These are phyloP conservation scores for Trametes hirsuta DNA, from an alignment of 1,284 basidiomycete genomes.

Conservation along the genomic window DNA sequence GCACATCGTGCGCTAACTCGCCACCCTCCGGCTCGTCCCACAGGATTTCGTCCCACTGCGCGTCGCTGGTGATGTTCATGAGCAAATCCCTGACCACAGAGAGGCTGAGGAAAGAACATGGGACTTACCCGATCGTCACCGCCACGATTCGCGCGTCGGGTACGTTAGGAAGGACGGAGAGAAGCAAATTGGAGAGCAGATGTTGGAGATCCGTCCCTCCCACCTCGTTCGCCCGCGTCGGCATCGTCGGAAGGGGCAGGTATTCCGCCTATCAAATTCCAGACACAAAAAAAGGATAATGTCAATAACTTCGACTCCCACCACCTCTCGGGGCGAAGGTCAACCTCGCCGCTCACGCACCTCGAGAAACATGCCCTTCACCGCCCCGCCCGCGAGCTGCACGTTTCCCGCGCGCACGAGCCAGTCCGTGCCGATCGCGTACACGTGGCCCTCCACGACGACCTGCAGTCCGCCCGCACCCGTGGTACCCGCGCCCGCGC, in stretches of 20 bases:
- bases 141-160: constrained; percentile 71
- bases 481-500: constrained; percentile 20
- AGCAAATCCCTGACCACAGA: no score
- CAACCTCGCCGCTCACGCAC: constrained; percentile 39
- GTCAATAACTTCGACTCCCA: not conserved
- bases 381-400: constrained; percentile 66
- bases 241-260: constrained; percentile 68
- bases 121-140: constrained; percentile 53
- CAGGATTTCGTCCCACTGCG: constrained; percentile 77
- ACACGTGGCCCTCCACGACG: constrained; percentile 68
- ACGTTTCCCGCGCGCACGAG: constrained; percentile 80
- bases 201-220: constrained; percentile 61
- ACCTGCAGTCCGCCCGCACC: constrained; percentile 50
- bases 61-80: constrained; percentile 47
- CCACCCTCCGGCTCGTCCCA: constrained; percentile 73
- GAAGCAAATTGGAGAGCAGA: constrained; percentile 69
- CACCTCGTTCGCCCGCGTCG: constrained; percentile 36
- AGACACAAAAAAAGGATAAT: not conserved
- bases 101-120: no score
- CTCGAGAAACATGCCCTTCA: constrained; percentile 81
- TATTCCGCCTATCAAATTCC: constrained; percentile 64
- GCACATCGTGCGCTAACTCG: constrained; percentile 15
- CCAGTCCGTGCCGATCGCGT: constrained; percentile 77
- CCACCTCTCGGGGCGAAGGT: no score
- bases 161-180: constrained; percentile 72